Percentiles rank a stretch among this genome's conserved stretches.
Evolutionary conservation across 768 basidiomycete species (phyloP).

Genomic region (Mycena rosella): DNA sequence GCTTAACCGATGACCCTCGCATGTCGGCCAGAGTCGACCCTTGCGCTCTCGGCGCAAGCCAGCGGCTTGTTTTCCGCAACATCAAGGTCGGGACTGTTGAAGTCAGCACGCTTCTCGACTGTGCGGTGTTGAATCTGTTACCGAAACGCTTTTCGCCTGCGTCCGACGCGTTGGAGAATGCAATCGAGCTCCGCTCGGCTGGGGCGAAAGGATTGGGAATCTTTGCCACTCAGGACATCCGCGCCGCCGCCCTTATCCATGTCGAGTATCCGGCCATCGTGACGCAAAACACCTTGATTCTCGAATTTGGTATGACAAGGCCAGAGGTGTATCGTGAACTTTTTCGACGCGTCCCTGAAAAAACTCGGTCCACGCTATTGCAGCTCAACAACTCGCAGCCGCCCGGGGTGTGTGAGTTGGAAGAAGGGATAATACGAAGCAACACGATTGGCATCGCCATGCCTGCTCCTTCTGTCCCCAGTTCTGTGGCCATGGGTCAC

Average conservation of each 20-base stretch:
- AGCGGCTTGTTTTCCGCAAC: constrained; percentile 34
- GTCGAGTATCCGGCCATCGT: constrained; percentile 31
- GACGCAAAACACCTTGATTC: constrained; percentile 31
- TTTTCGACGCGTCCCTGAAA: constrained; percentile 24
- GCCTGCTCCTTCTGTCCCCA: constrained; percentile 13
- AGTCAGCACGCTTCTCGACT: constrained; percentile 34
- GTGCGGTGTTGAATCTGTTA: constrained; percentile 15
- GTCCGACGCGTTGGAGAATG: constrained; percentile 14
- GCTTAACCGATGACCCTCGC: constrained; percentile 19
- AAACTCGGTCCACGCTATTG: constrained; percentile 15
- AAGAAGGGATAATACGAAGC: constrained; percentile 31
- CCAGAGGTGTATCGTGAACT: constrained; percentile 32
- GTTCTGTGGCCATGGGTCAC: constrained; percentile 30
- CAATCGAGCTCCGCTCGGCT: constrained; percentile 29
- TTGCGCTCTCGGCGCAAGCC: constrained; percentile 14
- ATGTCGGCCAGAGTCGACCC: constrained; percentile 25
- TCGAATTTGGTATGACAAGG: constrained; percentile 25
- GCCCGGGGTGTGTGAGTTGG: constrained; percentile 11
- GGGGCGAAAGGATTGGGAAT: constrained; percentile 12
- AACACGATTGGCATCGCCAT: constrained; percentile 25
- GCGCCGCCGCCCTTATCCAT: constrained; percentile 22
- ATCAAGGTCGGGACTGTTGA: constrained; percentile 25
- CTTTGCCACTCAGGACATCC: constrained; percentile 26
- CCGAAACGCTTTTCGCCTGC: constrained; percentile 25
- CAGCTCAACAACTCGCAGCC: constrained; percentile 27